These are phyloP conservation scores for Dendrocalamus latiflorus DNA, from an alignment of 202 grass and related monocot genomes.

Conservation along the genomic window DNA sequence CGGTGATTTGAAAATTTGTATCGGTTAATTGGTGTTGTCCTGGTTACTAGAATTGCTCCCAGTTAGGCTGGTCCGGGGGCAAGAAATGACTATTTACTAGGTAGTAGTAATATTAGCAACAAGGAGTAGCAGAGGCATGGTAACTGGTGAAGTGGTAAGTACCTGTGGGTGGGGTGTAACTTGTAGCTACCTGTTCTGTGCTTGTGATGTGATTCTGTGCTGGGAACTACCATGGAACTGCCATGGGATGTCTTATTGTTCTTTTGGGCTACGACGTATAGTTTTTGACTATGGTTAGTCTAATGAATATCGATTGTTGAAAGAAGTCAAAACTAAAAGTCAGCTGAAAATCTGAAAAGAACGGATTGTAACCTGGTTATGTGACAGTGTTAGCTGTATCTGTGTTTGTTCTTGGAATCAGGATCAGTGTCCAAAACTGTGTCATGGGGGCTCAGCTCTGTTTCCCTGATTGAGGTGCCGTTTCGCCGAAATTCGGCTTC, in stretches of 20 bases:
- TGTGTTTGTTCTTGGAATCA: background rate
- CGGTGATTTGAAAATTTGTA: background rate
- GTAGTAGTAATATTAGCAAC: slow-evolving; percentile 10
- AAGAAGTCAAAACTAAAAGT: too few relatives aligned
- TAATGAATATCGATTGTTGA: too few relatives aligned
- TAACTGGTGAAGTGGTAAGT: background rate
- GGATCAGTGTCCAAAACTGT: background rate
- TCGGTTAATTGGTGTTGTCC: background rate
- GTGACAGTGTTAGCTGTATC: background rate
- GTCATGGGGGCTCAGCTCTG: background rate
- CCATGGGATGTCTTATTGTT: background rate
- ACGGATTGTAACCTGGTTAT: slow-evolving; percentile 1
- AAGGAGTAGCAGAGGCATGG: background rate
- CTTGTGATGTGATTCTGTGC: background rate
- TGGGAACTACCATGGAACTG: background rate
- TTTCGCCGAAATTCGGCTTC: too few relatives aligned
- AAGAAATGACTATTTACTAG: slow-evolving; percentile 14
- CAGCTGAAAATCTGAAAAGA: too few relatives aligned
- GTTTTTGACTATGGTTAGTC: too few relatives aligned
- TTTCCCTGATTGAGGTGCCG: background rate
- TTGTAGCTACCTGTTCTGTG: slow-evolving; percentile 24
- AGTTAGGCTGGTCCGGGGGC: background rate
- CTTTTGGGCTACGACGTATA: too few relatives aligned
- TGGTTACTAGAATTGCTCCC: slow-evolving; percentile 22
- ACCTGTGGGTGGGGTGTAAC: slow-evolving; percentile 12